Conservation (phyloP, 208 protist species). For the Leishmania tarentolae region DNA sequence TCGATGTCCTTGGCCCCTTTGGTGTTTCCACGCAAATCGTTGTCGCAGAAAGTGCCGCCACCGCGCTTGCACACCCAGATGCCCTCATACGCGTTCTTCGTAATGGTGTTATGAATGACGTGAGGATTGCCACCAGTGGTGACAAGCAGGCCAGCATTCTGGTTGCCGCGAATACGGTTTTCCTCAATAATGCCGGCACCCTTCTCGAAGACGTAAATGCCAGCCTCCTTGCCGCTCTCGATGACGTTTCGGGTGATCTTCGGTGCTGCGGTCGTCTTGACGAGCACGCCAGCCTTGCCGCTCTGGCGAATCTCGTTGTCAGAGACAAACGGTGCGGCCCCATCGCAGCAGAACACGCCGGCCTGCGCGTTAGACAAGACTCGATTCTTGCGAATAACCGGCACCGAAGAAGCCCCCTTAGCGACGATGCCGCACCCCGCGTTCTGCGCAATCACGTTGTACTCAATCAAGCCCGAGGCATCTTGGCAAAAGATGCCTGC, state of each 20-base stretch:
- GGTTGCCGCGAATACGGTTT: constrained; percentile 71
- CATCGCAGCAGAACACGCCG: constrained; percentile 85
- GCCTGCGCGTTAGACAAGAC: constrained; percentile 74
- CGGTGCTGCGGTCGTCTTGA: constrained; percentile 73
- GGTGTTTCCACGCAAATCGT: constrained; percentile 83
- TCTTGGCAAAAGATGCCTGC: constrained; percentile 90
- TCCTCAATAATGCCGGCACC: constrained; percentile 78
- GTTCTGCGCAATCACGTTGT: constrained; percentile 83
- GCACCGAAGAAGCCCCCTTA: constrained; percentile 49
- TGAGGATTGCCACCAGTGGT: constrained; percentile 68
- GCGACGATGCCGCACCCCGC: constrained; percentile 82
- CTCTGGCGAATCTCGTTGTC: constrained; percentile 81
- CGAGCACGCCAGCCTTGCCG: constrained; percentile 79
- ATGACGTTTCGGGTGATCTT: constrained; percentile 79
- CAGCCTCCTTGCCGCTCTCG: constrained; percentile 78
- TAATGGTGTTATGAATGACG: constrained; percentile 76
- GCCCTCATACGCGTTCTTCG: constrained; percentile 83
- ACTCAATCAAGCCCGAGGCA: constrained; percentile 65
- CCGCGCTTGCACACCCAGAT: constrained; percentile 90
- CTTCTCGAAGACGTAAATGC: constrained; percentile 87
- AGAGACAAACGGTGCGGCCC: constrained; percentile 57
- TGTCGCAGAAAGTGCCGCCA: constrained; percentile 72
- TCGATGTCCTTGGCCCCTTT: constrained; percentile 84
- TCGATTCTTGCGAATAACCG: constrained; percentile 71
- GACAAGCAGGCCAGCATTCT: constrained; percentile 86